Evolutionary conservation across 371 early-diverging fungal genomes (phyloP), one percentile per base, ranked within the genome.

Genomic region (Mucor indicus): DNA sequence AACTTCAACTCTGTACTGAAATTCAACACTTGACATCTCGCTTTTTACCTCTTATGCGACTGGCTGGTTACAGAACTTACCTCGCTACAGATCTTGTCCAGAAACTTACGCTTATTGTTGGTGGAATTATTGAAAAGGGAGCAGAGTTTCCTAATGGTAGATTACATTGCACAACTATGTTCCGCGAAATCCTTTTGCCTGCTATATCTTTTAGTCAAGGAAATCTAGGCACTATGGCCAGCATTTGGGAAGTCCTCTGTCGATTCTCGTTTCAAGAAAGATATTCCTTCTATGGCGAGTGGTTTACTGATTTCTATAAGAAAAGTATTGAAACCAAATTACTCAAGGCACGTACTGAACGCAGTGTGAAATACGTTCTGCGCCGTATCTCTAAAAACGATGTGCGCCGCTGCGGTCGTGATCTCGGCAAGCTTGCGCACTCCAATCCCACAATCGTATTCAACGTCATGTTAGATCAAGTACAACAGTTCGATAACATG

Each of bases 401-500:
- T 38, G 84, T 85, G 19, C 88, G 87, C 41, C 77, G 83, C 35
- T 84, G 85, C 49, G 93, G 93, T 6, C 83, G 95, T 13, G 82
- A 81, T 58, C 77, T 96, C 11, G 92, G 89, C 37, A 91, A 89
- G 47, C 54, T 90, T 19, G 80, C 85, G 4, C 92, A 92, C 48
- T 76, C 87, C 0, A 93, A 92, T 44, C 97, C 97, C 0, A 67
- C 78, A 2, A 69, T 92, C 20, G 89, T 90, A 0, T 90, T 93
- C 53, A 74, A 74, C 6, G 72, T 82, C 19, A 75, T 93, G 48
- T 64, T 94, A 35, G 84, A 87, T 15, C 90, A 87, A 50, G 77
- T 95, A 15, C 85, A 90, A 59, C 72, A 75, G 3, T 90, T 93
- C 60, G 92, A 92, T 57, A 96, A 95, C 51, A 64, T 92, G 73